Evolutionary conservation across 129 eudicot species (phyloP).

Genomic region (Cynara cardunculus): DNA sequence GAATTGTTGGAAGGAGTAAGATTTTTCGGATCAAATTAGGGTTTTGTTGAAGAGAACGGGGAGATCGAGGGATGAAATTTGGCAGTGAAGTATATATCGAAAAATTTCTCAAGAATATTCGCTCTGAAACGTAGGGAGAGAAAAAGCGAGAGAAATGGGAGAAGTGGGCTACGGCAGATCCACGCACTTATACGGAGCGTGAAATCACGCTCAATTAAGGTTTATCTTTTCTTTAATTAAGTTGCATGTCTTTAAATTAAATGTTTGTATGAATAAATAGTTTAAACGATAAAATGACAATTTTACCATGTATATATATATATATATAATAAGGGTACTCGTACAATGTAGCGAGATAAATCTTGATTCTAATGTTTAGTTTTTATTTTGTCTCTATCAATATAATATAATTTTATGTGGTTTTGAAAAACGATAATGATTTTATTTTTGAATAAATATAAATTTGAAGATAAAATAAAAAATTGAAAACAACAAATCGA

Average conservation of each 20-base stretch:
- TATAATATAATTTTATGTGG: too few species aligned
- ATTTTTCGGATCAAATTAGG: conserved; percentile 14
- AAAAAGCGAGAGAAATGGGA: background rate
- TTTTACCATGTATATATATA: background rate
- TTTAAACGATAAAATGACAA: background rate
- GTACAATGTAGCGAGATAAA: too few species aligned
- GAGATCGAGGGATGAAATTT: background rate
- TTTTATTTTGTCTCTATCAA: too few species aligned
- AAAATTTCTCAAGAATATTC: conserved; percentile 2
- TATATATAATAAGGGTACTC: too few species aligned
- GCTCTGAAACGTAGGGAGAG: conserved; percentile 16
- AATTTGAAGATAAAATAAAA: too few species aligned
- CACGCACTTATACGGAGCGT: conserved; percentile 23
- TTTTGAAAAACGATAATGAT: too few species aligned
- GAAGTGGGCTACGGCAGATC: conserved; percentile 12
- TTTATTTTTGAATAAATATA: too few species aligned
- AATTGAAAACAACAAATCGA: too few species aligned
- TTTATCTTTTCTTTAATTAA: background rate
- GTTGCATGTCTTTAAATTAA: background rate
- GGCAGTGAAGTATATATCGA: background rate
- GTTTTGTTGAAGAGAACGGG: background rate
- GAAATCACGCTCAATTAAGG: background rate
- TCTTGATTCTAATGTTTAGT: too few species aligned
- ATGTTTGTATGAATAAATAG: background rate
- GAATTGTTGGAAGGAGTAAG: background rate